phyloP scores from a whole-genome alignment of 495 filamentous ascomycete genomes.

The Daldinia vernicosa region DNA sequence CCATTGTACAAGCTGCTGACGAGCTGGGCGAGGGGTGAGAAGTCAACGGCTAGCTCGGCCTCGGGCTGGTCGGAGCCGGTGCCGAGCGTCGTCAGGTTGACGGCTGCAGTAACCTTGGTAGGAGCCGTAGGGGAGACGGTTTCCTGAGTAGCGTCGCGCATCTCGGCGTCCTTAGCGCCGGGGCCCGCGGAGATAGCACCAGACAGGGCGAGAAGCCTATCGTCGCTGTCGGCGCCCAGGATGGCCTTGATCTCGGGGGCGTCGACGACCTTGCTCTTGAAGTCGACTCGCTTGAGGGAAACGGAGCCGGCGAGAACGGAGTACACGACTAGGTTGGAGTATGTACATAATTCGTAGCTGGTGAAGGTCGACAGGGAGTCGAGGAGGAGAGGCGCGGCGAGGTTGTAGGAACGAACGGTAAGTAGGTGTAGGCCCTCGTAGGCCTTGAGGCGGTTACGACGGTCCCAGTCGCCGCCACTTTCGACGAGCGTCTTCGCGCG shows the following conservation, averaged over 20 bases:
- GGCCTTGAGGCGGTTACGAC: constrained; percentile 95
- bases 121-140: constrained; percentile 59
- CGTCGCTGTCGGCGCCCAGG: constrained; percentile 80
- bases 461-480: constrained; percentile 96
- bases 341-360: constrained; percentile 95
- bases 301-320: constrained; percentile 93
- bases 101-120: constrained; percentile 67
- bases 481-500: constrained; percentile 90
- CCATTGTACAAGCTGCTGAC: constrained; percentile 92
- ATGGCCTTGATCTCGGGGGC: constrained; percentile 98
- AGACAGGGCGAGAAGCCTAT: constrained; percentile 80
- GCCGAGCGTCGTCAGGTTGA: constrained; percentile 86
- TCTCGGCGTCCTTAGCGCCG: constrained; percentile 79
- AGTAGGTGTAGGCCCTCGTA: constrained; percentile 96
- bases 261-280: constrained; percentile 98
- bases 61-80: constrained; percentile 72
- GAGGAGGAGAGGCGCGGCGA: constrained; percentile 90
- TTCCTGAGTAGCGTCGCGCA: constrained; percentile 68
- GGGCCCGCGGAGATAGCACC: constrained; percentile 82
- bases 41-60: constrained; percentile 81
- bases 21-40: constrained; percentile 80
- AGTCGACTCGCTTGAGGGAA: constrained; percentile 94
- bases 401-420: constrained; percentile 86
- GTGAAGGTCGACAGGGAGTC: constrained; percentile 99
- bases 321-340: constrained; percentile 93